Base-by-base conservation (phyloP, 1,284 basidiomycete genomes). In the Takashimella tepidaria region DNA sequence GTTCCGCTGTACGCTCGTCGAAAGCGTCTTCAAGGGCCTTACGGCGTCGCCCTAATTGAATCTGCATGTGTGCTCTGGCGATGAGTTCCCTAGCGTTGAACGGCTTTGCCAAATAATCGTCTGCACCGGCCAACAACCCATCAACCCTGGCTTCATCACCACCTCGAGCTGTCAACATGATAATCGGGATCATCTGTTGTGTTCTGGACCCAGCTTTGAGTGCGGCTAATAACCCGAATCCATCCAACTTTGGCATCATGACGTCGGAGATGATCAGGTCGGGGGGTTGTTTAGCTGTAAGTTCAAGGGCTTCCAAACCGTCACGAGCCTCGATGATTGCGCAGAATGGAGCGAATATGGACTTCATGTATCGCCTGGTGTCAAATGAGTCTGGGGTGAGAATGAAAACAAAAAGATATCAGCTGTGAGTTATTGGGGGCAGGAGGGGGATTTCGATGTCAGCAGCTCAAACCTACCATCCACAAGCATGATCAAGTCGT, bases 211-310 rank as follows among this genome's bases (percentile, higher is more conserved):
- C 54, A 41, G 31, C 26, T 5, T 61, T 62, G 10, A 74, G 46
- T 0, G 58, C 62, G 1, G 41, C 44, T 5, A 74, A 54, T 5
- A 74, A 51, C 8, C 63, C 69, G 46, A 64, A 66, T 1, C 72
- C 72, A 43, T 67, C 64, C 11, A 70, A 53, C 67, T 70, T 45
- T 2, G 76, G 76, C 74, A 78, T 76, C 70, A 76, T 75, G 5
- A 76, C 71, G 51, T 79, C 78, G 1, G 73, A 69, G 10, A 78
- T 61, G 51, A 79, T 71, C 21, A 74, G 57, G 42, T 73, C 60
- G 45, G 70, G 66, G 6, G 57, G 46, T 5, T 47, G 48, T 13
- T 51, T 54, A 24, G 61, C 51, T 44, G 70, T 69, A n/a, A 70
- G 50, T 3, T 73, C 64, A 19, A 77, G 57, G 2, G 73, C 76